Conservation (phyloP, 495 filamentous ascomycete species). For the Penicillium flavigenum region DNA sequence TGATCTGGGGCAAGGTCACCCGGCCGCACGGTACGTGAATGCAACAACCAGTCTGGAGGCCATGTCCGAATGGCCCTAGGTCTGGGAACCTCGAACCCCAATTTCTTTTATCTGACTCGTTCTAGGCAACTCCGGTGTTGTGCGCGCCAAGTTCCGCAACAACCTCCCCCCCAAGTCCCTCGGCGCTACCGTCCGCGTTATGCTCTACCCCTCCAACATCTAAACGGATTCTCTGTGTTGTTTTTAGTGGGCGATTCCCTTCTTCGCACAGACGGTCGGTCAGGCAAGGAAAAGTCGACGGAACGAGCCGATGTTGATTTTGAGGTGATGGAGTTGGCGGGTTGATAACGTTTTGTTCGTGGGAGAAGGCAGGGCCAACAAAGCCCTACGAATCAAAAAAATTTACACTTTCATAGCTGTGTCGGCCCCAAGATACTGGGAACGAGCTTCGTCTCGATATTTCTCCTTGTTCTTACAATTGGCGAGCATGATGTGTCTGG, state of each 20-base stretch:
- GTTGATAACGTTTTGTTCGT: constrained; percentile 48
- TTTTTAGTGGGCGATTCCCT: constrained; percentile 42
- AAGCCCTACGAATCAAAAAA: constrained; percentile 49
- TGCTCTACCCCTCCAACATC: constrained; percentile 89
- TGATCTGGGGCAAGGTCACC: constrained; percentile 99
- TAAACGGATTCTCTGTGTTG: constrained; percentile 43
- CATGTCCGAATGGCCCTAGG: not conserved
- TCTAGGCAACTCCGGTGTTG: constrained; percentile 90
- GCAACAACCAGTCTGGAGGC: constrained; percentile 1
- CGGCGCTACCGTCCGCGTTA: constrained; percentile 94
- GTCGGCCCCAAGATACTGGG: constrained; percentile 14
- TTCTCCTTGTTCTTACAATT: constrained; percentile 28
- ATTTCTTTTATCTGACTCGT: constrained; percentile 15
- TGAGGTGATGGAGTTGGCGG: constrained; percentile 47
- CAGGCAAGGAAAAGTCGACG: constrained; percentile 45
- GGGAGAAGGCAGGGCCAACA: constrained; percentile 47
- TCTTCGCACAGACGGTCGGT: constrained; percentile 47
- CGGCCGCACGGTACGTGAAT: constrained; percentile 77
- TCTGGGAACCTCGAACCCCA: not conserved
- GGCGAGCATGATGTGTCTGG: constrained; percentile 34
- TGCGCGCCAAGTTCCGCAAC: constrained; percentile 90
- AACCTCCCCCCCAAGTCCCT: constrained; percentile 95
- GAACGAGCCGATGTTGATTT: constrained; percentile 44
- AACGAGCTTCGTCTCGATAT: constrained; percentile 24
- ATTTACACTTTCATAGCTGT: constrained; percentile 30